phyloP scores from a whole-genome alignment of 805 yeast genomes.

The Ogataea philodendri region DNA sequence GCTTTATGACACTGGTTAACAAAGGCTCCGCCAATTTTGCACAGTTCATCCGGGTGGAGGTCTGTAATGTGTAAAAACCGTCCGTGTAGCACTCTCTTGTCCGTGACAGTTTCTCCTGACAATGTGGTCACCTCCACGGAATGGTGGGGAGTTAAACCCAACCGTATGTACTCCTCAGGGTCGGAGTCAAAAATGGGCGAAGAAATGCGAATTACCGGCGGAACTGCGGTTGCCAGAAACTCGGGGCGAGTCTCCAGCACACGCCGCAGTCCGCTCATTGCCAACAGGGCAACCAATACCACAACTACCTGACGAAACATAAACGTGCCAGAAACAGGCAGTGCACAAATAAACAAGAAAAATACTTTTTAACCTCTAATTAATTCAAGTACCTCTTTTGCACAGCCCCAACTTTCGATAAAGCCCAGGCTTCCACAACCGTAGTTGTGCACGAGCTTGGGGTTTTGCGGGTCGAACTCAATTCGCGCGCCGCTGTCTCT shows the following conservation, averaged over 20 bases:
- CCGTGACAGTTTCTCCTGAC: conserved; percentile 14
- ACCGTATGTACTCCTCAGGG: conserved; percentile 29
- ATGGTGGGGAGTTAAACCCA: conserved; percentile 42
- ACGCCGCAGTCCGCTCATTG: background rate
- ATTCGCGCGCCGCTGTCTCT: conserved; percentile 55
- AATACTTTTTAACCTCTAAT: conserved; percentile 2
- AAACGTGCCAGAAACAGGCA: conserved; percentile 2
- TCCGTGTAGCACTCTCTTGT: conserved; percentile 51
- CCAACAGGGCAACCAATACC: conserved; percentile 4
- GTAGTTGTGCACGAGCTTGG: conserved; percentile 52
- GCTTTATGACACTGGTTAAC: conserved; percentile 55
- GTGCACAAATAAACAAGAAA: background rate
- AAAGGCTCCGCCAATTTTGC: conserved; percentile 49
- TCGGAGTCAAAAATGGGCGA: conserved; percentile 19
- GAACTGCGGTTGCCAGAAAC: background rate
- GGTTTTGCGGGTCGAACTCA: conserved; percentile 30
- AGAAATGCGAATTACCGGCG: background rate
- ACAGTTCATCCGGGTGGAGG: conserved; percentile 77
- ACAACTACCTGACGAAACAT: conserved; percentile 8
- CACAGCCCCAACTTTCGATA: conserved; percentile 65
- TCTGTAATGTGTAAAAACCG: conserved; percentile 85
- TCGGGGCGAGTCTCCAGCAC: background rate
- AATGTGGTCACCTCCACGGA: conserved; percentile 34
- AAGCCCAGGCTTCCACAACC: conserved; percentile 74
- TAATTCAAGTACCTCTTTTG: conserved; percentile 37